Evolutionary conservation across 2,329 filamentous ascomycete genomes (phyloP).

Genomic region (Colletotrichum caudatum): DNA sequence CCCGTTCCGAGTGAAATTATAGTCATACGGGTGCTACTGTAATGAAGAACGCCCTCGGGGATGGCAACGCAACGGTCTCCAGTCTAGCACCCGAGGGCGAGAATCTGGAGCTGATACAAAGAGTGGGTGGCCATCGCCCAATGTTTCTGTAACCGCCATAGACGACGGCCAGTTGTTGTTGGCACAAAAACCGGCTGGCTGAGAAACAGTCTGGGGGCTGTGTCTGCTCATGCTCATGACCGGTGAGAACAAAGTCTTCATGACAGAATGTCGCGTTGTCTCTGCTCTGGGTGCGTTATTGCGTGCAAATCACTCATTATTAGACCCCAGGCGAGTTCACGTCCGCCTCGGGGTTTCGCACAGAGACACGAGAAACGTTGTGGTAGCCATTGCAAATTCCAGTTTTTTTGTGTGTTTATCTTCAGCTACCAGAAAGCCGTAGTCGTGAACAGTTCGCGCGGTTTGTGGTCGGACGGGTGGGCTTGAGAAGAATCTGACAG

Average conservation of each 20-base stretch:
- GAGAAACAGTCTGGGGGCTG: background rate
- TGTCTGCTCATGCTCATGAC: background rate
- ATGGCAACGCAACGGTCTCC: slow-evolving; percentile 9
- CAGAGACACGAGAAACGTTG: slow-evolving; percentile 38
- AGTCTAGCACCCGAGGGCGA: slow-evolving; percentile 4
- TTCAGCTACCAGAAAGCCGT: slow-evolving; percentile 45
- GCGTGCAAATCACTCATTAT: slow-evolving; percentile 38
- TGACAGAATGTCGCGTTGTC: background rate
- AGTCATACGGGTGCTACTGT: slow-evolving; percentile 26
- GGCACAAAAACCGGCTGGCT: background rate
- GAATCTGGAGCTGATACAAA: background rate
- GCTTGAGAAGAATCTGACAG: slow-evolving; percentile 41
- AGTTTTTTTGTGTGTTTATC: slow-evolving; percentile 45
- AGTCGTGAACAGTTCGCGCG: slow-evolving; percentile 43
- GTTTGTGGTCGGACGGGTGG: slow-evolving; percentile 40
- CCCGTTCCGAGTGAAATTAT: slow-evolving; percentile 16
- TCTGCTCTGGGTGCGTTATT: slow-evolving; percentile 10
- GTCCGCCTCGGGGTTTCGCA: slow-evolving; percentile 30
- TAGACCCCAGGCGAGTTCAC: slow-evolving; percentile 26
- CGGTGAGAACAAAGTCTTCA: slow-evolving; percentile 10
- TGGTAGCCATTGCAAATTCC: slow-evolving; percentile 43
- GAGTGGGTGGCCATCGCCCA: slow-evolving; percentile 4
- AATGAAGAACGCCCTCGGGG: background rate
- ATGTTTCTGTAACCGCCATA: slow-evolving; percentile 6
- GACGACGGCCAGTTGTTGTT: slow-evolving; percentile 22